Evolutionary conservation across 2,329 filamentous ascomycete genomes (phyloP), one percentile per base, ranked within the genome.

Genomic region (Neobulgaria alba): DNA sequence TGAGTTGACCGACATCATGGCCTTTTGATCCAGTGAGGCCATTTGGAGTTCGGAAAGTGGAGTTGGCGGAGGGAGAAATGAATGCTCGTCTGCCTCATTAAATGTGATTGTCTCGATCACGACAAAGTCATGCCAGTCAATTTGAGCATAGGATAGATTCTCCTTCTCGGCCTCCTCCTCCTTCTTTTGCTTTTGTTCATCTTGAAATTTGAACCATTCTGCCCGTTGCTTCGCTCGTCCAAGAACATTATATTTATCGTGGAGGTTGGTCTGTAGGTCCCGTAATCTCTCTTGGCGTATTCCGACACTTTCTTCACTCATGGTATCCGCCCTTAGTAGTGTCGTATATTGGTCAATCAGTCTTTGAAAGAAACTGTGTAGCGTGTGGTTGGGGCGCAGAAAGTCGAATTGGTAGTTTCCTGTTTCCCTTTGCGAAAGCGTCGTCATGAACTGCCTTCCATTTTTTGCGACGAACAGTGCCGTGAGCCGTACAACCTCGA

Each of bases 91-190:
- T 29, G 77, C 75, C 52, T 95, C 89, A 43, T 79, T 88, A 62
- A 98, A 98, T 12, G 87, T 72, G 39, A 98, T 89, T 1, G 89
- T 95, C 63, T 95, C 92, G 33, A 95, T 88, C 15, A 98, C 84
- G 23, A 90, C 82, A 55, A 98, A 98, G 60, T 96, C 90, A 58
- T 94, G 86, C 92, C 92, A 98, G 63, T 98, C 92, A 48, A 98
- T 92, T 54, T 92, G 83, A 1, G 84, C 83, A 62, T 92, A 79
- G 39, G 77, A 70, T 16, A 72, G 66, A 56, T 81, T 80, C 61
- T 95, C 85, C 56, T 87, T 79, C 58, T 93, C 85, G 30, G 82
- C 83, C 48, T 89, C 79, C 57, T 93, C 87, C 56, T 94, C 88
- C 58, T 89, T 88, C 69, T 89, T 85, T 54, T 81, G 77, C 61